Evolutionary conservation across 2,329 filamentous ascomycete species (phyloP), one percentile per base, ranked within the genome.

Genomic region (Paecilomyces sp.): DNA sequence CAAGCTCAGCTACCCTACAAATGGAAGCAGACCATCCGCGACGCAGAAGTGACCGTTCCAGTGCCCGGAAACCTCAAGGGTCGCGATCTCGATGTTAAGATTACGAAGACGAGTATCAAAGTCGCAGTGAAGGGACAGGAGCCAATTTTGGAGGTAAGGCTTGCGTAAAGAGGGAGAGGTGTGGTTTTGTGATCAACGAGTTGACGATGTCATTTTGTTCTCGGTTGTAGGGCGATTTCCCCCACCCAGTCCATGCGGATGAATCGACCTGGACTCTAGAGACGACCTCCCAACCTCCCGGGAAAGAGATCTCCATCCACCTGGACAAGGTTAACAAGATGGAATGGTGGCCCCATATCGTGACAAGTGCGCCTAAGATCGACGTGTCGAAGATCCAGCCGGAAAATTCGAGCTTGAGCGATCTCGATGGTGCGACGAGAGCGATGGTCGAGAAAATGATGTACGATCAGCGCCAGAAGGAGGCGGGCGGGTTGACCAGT

Each of bases 371-470:
- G 3, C 94, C 94, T 64, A 90, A 88, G 77, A 96, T 99, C 76
- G 94, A 99, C 78, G 91, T 95, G 36, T 88, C 88, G 68, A 97
- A 96, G 81, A 97, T 99, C 77, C 85, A 88, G 73, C 94, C 94
- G 24, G 94, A 97, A 78, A 92, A 89, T 73, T 92, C 88, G 72
- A 96, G 92, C 75, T 82, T 99, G 70, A 88, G 89, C 60, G 94
- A 99, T 75, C 81, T 99, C 66, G 93, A 97, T 72, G 94, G 94
- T 62, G 90, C 96, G 82, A 99, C 94, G 58, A 85, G 94, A 64
- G 85, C 87, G 61, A 97, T 99, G 93, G 94, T 99, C 53, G 94
- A 99, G 86, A 99, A 99, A 85, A 99, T 99, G 94, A 99, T 99
- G 94, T 99, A 85, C 70, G 94, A 99, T 80, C 94, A 99, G 82